Evolutionary conservation across 192 early-diverging fungal species (phyloP).

Genomic region (Coemansia sp.): DNA sequence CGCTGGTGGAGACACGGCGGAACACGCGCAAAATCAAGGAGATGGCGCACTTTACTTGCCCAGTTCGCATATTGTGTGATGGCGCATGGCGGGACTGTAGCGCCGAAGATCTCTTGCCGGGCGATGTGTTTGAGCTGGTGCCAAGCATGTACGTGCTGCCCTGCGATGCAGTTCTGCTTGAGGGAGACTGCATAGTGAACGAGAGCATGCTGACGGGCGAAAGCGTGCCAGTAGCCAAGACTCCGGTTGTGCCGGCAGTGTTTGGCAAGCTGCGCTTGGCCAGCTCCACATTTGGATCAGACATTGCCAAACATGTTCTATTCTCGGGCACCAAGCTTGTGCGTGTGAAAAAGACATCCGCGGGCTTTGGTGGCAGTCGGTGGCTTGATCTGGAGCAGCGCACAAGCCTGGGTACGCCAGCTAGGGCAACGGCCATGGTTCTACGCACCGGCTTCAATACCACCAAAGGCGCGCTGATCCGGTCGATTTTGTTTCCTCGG

Average conservation of each 20-base stretch:
- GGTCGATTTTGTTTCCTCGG: constrained; percentile 95
- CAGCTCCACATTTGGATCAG: constrained; percentile 53
- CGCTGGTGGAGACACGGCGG: constrained; percentile 73
- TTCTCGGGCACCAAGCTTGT: constrained; percentile 93
- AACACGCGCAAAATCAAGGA: constrained; percentile 68
- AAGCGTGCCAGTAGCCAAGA: constrained; percentile 90
- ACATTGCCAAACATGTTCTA: constrained; percentile 80
- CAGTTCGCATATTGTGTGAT: constrained; percentile 68
- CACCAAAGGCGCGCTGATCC: constrained; percentile 89
- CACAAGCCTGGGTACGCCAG: constrained; percentile 40
- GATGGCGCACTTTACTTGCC: constrained; percentile 85
- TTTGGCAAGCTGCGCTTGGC: constrained; percentile 53
- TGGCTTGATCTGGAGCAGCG: constrained; percentile 45
- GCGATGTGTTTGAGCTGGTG: constrained; percentile 88
- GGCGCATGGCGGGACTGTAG: constrained; percentile 45
- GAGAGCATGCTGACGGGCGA: constrained; percentile 99
- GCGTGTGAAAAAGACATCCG: constrained; percentile 58
- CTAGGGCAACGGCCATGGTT: constrained; percentile 77
- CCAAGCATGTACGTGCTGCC: constrained; percentile 66
- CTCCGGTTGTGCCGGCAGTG: constrained; percentile 70
- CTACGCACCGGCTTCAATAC: constrained; percentile 94
- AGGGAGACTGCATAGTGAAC: constrained; percentile 96
- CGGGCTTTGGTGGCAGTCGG: constrained; percentile 36
- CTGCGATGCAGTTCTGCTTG: constrained; percentile 87
- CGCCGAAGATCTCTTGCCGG: constrained; percentile 89